Evolutionary conservation across 2,329 filamentous ascomycete genomes (phyloP).

Genomic region (Beauveria bassiana): DNA sequence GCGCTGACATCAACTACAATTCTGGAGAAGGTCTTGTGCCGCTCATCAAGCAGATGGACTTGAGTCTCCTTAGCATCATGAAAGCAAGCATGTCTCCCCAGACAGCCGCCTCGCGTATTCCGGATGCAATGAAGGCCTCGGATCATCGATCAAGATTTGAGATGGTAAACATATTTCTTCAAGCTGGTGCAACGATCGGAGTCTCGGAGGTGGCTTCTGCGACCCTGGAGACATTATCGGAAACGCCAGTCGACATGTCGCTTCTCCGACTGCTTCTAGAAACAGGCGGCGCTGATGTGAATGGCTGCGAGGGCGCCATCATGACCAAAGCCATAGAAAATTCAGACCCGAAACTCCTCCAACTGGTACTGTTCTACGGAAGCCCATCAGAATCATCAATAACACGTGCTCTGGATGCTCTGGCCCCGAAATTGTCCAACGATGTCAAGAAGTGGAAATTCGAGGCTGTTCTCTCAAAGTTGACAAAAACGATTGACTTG

Average conservation of each 20-base stretch:
- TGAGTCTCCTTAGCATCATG: slow-evolving; percentile 36
- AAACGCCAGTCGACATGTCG: slow-evolving; percentile 41
- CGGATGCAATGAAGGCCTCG: slow-evolving; percentile 37
- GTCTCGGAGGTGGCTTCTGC: slow-evolving; percentile 35
- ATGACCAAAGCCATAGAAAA: slow-evolving; percentile 34
- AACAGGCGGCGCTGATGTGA: slow-evolving; percentile 45
- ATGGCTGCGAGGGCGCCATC: slow-evolving; percentile 37
- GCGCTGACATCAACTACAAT: slow-evolving; percentile 47
- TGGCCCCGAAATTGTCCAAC: slow-evolving; percentile 36
- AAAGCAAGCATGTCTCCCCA: slow-evolving; percentile 39
- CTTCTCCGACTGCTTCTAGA: slow-evolving; percentile 42
- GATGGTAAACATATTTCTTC: slow-evolving; percentile 40
- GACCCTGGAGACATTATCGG: slow-evolving; percentile 33
- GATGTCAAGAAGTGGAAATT: slow-evolving; percentile 43
- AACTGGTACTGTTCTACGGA: slow-evolving; percentile 38
- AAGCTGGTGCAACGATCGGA: slow-evolving; percentile 36
- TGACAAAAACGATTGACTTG: slow-evolving; percentile 35
- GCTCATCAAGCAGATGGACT: slow-evolving; percentile 41
- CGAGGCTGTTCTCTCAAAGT: slow-evolving; percentile 36
- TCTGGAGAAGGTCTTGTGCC: slow-evolving; percentile 41
- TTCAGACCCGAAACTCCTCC: slow-evolving; percentile 40
- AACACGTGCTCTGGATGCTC: slow-evolving; percentile 32
- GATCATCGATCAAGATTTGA: slow-evolving; percentile 36
- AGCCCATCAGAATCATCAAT: slow-evolving; percentile 37
- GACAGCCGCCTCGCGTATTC: slow-evolving; percentile 40